Conservation (phyloP, 176 grass and related monocot species). For the Puya raimondii region DNA sequence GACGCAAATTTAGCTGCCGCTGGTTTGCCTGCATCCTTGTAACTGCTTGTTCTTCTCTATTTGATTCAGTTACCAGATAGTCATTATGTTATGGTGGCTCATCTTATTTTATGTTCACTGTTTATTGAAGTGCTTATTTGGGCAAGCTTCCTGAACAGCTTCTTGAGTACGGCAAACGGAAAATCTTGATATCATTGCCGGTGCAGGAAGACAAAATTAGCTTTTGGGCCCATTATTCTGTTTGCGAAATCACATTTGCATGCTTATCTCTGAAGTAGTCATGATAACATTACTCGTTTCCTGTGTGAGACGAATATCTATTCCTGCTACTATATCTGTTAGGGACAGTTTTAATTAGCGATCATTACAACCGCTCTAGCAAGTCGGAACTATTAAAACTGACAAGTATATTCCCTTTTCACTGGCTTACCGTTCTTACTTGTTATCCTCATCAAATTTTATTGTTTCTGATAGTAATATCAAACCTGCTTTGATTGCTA, state of each 20-base stretch:
- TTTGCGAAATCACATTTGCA: no score
- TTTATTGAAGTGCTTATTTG: no score
- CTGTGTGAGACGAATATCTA: background rate
- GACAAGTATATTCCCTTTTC: background rate
- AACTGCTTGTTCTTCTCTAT: conserved; percentile 25
- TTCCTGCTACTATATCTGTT: background rate
- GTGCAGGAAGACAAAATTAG: no score
- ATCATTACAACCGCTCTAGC: background rate
- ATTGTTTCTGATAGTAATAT: conserved; percentile 2
- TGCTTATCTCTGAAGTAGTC: no score
- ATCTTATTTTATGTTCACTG: background rate
- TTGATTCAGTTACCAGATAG: conserved; percentile 22
- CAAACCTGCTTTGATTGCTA: conserved; percentile 35
- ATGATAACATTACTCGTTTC: background rate
- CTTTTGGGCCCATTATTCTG: no score
- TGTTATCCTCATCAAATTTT: background rate
- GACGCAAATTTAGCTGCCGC: conserved; percentile 90
- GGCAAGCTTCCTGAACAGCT: no score
- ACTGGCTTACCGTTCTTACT: background rate
- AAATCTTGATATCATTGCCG: no score
- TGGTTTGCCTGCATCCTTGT: conserved; percentile 65
- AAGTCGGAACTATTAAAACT: background rate
- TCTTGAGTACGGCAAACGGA: no score
- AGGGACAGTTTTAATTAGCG: background rate
- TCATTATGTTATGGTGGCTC: background rate